A percentile compares a stretch with the other conserved stretches of the same genome.
These are phyloP conservation scores for Tolypocladium inflatum DNA, from an alignment of 2,329 filamentous ascomycete genomes.

Conservation along the genomic window DNA sequence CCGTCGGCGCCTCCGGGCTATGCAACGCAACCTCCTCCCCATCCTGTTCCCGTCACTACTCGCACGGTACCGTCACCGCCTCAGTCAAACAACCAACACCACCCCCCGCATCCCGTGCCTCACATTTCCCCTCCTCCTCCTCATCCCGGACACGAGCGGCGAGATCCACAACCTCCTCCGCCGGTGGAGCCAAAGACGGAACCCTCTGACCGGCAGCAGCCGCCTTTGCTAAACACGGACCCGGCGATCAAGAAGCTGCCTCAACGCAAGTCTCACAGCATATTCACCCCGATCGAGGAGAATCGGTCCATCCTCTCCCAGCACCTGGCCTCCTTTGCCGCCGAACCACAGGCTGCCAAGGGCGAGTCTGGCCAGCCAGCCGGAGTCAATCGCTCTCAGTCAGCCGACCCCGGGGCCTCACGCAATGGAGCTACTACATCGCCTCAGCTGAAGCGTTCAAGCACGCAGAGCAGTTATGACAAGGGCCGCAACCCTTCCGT, in stretches of 20 bases:
- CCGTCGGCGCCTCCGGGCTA: slow-evolving; percentile 62
- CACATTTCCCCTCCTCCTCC: slow-evolving; percentile 42
- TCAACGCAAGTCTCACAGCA: slow-evolving; percentile 77
- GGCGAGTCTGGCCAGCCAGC: slow-evolving; percentile 22
- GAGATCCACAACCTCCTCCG: slow-evolving; percentile 41
- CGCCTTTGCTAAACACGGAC: slow-evolving; percentile 40
- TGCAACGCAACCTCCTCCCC: slow-evolving; percentile 46
- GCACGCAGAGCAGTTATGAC: slow-evolving; percentile 36
- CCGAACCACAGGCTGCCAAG: slow-evolving; percentile 35
- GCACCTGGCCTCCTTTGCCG: slow-evolving; percentile 62
- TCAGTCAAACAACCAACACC: slow-evolving; percentile 43
- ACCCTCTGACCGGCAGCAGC: slow-evolving; percentile 35
- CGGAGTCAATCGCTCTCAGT: slow-evolving; percentile 45
- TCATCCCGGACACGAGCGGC: slow-evolving; percentile 21
- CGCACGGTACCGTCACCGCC: slow-evolving; percentile 51
- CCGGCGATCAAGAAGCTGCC: slow-evolving; percentile 52
- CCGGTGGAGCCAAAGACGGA: slow-evolving; percentile 41
- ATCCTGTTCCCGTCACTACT: slow-evolving; percentile 32
- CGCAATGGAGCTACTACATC: slow-evolving; percentile 44
- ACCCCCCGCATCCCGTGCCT: slow-evolving; percentile 36
- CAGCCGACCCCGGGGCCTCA: slow-evolving; percentile 51
- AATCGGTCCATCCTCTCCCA: slow-evolving; percentile 80
- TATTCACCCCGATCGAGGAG: slow-evolving; percentile 96
- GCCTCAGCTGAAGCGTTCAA: slow-evolving; percentile 41
- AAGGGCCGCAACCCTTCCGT: slow-evolving; percentile 41